These are phyloP conservation scores for Steccherinum ochraceum DNA, from an alignment of 768 basidiomycete genomes.

Conservation along the genomic window DNA sequence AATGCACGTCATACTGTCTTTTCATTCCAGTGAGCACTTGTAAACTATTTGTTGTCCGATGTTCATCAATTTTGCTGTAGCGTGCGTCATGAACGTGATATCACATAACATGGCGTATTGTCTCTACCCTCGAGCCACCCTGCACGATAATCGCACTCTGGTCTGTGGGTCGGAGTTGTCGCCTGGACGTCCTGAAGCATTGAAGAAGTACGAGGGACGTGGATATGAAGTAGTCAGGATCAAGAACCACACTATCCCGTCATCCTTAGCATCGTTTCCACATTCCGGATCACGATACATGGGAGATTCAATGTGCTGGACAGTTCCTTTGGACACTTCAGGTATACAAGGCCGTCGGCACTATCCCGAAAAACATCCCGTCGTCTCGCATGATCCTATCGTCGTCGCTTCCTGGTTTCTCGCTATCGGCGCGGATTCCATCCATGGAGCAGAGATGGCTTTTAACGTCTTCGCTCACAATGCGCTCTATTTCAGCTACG, in stretches of 20 bases:
- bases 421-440: neutral
- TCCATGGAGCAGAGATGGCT: neutral
- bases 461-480: neutral
- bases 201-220: too few relatives aligned
- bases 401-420: neutral
- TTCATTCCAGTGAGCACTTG: conserved; percentile 38
- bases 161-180: too few relatives aligned
- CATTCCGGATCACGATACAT: too few relatives aligned
- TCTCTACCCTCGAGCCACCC: conserved; percentile 36
- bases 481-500: neutral
- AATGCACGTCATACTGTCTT: conserved; percentile 33
- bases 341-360: neutral
- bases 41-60: neutral
- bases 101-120: conserved; percentile 33
- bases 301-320: too few relatives aligned
- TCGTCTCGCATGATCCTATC: too few relatives aligned
- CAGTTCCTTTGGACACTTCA: too few relatives aligned
- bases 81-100: conserved; percentile 40
- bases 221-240: too few relatives aligned
- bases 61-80: conserved; percentile 14
- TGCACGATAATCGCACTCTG: conserved; percentile 28
- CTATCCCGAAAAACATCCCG: too few relatives aligned
- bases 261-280: too few relatives aligned
- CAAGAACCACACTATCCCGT: too few relatives aligned
- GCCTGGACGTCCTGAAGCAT: too few relatives aligned